These are phyloP conservation scores for Parsonsia alboflavescens DNA, from an alignment of 257 asterid genomes.

Conservation along the genomic window DNA sequence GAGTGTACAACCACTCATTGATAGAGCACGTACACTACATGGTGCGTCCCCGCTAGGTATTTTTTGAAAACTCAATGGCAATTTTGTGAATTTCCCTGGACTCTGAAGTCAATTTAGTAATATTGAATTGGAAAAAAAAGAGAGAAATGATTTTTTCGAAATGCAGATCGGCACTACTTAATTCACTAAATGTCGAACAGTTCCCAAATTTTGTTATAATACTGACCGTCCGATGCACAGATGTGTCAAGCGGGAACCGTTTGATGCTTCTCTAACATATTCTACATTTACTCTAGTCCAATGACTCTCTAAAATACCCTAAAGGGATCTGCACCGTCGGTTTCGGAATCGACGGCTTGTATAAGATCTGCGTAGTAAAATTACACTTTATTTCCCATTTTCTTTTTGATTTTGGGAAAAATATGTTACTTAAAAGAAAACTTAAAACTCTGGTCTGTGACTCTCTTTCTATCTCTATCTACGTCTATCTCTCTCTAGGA, in stretches of 20 bases:
- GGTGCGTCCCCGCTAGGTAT: slow-evolving; percentile 10
- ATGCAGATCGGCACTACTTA: slow-evolving; percentile 6
- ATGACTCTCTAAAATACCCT: slow-evolving; percentile 12
- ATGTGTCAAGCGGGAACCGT: not conserved
- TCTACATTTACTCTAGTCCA: slow-evolving; percentile 7
- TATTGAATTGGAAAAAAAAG: not conserved
- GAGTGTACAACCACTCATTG: not conserved
- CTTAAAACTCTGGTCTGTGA: slow-evolving; percentile 21
- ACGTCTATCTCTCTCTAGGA: slow-evolving; percentile 18
- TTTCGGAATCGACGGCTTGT: not conserved
- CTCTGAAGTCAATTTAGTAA: not conserved
- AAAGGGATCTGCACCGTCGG: slow-evolving; percentile 27
- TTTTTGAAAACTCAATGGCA: slow-evolving; percentile 24
- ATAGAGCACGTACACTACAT: not conserved
- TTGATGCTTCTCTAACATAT: not conserved
- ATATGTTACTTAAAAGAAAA: slow-evolving; percentile 9
- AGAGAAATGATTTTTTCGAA: slow-evolving; percentile 8
- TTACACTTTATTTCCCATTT: slow-evolving; percentile 10
- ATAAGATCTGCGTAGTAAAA: not conserved
- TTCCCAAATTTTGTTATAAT: not conserved
- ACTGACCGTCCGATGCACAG: not conserved
- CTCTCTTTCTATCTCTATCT: slow-evolving; percentile 27
- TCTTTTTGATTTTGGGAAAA: not conserved
- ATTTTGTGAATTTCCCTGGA: slow-evolving; percentile 7
- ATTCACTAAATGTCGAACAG: slow-evolving; percentile 3